Evolutionary conservation across 2,329 filamentous ascomycete genomes (phyloP), one percentile per base, ranked within the genome.

Genomic region (Sporothrix curviconia): DNA sequence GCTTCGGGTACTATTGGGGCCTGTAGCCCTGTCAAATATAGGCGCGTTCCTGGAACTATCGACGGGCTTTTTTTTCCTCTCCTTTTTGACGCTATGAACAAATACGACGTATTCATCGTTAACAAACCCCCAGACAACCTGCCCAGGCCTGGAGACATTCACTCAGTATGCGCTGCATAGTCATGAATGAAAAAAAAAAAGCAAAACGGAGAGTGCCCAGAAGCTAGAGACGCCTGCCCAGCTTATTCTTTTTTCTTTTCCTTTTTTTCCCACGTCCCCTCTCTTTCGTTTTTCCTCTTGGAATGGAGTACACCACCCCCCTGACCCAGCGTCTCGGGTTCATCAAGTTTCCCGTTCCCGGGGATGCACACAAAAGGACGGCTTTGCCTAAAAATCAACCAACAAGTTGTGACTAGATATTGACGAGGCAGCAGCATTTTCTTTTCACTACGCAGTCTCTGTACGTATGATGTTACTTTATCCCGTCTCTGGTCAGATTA

Each of bases 311-410:
- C 28, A 11, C 42, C 42, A 22, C 7, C 19, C 46, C 30, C 46
- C 32, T 49, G 44, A 55, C 46, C 52, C 57, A 56, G 40, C 40
- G 32, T 46, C 24, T 59, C 57, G 57, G 57, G 46, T 51, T 59
- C 36, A 17, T 51, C 39, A 5, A 51, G 46, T 46, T 46, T 46
- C 46, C 57, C 57, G 57, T 56, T 36, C 42, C 57, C 44, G 43
- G n/a, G n/a, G n/a, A n/a, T n/a, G n/a, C n/a, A n/a, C n/a, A n/a
- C n/a, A n/a, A n/a, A n/a, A n/a, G n/a, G n/a, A n/a, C n/a, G n/a
- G n/a, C n/a, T n/a, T n/a, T n/a, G n/a, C n/a, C n/a, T n/a, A n/a
- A n/a, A n/a, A n/a, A n/a, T n/a, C n/a, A n/a, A n/a, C n/a, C n/a
- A n/a, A n/a, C n/a, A n/a, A n/a, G n/a, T n/a, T n/a, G n/a, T n/a